Conservation (phyloP, 306 rosid genomes). For the Vigna trinervia region DNA sequence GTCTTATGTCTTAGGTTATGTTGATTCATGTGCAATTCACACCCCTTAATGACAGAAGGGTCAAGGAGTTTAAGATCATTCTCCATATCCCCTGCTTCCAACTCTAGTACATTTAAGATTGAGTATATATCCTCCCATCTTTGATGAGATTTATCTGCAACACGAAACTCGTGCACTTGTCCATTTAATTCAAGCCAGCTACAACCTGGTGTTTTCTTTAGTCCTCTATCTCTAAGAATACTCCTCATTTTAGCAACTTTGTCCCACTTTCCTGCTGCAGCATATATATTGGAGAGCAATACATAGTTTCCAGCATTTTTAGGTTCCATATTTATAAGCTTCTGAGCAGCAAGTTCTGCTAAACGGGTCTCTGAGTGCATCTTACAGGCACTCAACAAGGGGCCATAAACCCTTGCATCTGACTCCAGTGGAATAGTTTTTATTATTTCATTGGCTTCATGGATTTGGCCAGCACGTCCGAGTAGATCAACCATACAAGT, state of each 20-base stretch:
- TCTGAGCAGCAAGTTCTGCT: conserved; percentile 77
- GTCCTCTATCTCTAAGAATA: conserved; percentile 65
- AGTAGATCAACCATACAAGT: conserved; percentile 79
- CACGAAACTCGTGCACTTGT: conserved; percentile 66
- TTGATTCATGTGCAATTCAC: conserved; percentile 34
- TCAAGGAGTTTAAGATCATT: conserved; percentile 39
- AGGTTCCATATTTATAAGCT: conserved; percentile 76
- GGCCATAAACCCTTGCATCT: conserved; percentile 79
- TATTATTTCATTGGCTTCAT: conserved; percentile 67
- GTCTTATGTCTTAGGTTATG: no score
- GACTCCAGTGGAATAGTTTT: conserved; percentile 63
- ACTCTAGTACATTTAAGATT: conserved; percentile 56
- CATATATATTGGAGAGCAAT: conserved; percentile 78
- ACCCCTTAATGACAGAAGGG: conserved; percentile 8
- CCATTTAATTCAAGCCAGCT: conserved; percentile 85
- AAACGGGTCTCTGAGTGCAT: conserved; percentile 59
- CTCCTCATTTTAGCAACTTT: conserved; percentile 76
- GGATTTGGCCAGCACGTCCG: conserved; percentile 72
- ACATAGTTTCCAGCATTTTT: conserved; percentile 78
- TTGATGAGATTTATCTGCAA: conserved; percentile 75
- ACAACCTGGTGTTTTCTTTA: conserved; percentile 73
- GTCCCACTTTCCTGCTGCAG: conserved; percentile 87
- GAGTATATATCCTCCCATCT: conserved; percentile 62
- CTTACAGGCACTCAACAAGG: conserved; percentile 78
- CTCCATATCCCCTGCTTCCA: conserved; percentile 57